phyloP scores from a whole-genome alignment of 1,284 basidiomycete species.

The Cystobasidium pallidum region DNA sequence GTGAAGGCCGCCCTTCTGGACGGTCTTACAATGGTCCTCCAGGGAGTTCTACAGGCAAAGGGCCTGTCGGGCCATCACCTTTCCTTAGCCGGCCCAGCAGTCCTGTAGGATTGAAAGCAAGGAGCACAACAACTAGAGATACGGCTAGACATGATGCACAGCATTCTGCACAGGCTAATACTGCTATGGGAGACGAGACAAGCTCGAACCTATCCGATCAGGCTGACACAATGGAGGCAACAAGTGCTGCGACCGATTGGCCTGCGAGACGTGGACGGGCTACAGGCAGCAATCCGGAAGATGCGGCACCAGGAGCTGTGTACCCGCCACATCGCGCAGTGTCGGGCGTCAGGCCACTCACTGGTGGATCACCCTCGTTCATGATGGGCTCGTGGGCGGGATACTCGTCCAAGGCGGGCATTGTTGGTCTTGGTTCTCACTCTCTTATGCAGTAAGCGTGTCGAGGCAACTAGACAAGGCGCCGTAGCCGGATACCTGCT shows the following conservation, averaged over 20 bases:
- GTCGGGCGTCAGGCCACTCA: slow-evolving; percentile 3
- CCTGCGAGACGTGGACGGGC: not conserved
- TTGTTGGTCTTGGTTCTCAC: slow-evolving; percentile 25
- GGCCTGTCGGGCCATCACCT: slow-evolving; percentile 24
- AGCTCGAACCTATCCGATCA: not conserved
- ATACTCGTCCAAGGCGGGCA: slow-evolving; percentile 16
- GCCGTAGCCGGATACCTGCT: too few species aligned
- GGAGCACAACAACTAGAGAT: not conserved
- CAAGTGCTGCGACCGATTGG: not conserved
- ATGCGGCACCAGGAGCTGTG: not conserved
- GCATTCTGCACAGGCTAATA: not conserved
- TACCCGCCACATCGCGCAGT: slow-evolving; percentile 17
- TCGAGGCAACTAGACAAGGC: not conserved
- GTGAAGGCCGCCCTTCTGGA: slow-evolving; percentile 1
- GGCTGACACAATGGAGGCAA: slow-evolving; percentile 1
- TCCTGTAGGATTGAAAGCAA: not conserved
- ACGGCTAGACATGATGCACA: not conserved
- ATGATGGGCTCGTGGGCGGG: slow-evolving; percentile 35
- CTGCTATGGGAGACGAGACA: not conserved
- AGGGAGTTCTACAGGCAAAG: not conserved
- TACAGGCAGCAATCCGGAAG: not conserved
- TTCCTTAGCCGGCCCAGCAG: slow-evolving; percentile 29
- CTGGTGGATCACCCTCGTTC: slow-evolving; percentile 23
- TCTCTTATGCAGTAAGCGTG: slow-evolving; percentile 36
- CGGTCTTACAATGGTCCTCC: slow-evolving; percentile 15